phyloP scores from a whole-genome alignment of 1,284 basidiomycete species.

The Cryptococcus sp. region DNA sequence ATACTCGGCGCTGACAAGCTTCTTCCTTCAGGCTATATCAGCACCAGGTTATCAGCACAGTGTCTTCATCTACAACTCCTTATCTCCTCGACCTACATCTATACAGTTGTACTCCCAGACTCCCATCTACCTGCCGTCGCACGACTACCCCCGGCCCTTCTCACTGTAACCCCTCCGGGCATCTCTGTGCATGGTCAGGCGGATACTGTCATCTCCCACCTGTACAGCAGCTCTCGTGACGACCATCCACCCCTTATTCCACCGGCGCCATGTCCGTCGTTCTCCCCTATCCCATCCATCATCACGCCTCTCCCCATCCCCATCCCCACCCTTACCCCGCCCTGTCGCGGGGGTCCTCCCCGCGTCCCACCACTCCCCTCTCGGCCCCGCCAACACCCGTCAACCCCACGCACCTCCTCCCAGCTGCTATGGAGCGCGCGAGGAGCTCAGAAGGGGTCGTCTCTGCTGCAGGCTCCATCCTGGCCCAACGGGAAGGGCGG shows the following conservation, averaged over 20 bases:
- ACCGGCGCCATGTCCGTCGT: slow-evolving; percentile 26
- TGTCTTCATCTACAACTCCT: no score
- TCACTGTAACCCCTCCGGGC: no score
- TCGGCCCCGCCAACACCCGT: slow-evolving; percentile 46
- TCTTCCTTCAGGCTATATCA: no score
- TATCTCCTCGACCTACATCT: no score
- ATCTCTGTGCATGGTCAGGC: no score
- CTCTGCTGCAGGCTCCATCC: background rate
- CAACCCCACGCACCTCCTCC: slow-evolving; percentile 40
- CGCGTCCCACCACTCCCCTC: slow-evolving; percentile 29
- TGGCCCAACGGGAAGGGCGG: slow-evolving; percentile 15
- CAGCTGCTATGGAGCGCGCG: slow-evolving; percentile 41
- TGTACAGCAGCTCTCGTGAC: background rate
- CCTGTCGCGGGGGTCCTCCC: slow-evolving; percentile 21
- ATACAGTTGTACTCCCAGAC: no score
- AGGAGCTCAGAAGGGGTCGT: slow-evolving; percentile 40
- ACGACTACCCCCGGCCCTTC: no score
- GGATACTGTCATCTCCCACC: background rate
- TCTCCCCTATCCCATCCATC: slow-evolving; percentile 23
- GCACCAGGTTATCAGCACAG: no score
- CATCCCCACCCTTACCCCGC: slow-evolving; percentile 3
- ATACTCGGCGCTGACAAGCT: no score
- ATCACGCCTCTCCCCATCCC: slow-evolving; percentile 11
- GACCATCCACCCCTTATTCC: background rate
- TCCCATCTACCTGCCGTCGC: no score